These are phyloP conservation scores for Ceratocystis diversiconidia DNA, from an alignment of 2,329 filamentous ascomycete species.

Conservation along the genomic window DNA sequence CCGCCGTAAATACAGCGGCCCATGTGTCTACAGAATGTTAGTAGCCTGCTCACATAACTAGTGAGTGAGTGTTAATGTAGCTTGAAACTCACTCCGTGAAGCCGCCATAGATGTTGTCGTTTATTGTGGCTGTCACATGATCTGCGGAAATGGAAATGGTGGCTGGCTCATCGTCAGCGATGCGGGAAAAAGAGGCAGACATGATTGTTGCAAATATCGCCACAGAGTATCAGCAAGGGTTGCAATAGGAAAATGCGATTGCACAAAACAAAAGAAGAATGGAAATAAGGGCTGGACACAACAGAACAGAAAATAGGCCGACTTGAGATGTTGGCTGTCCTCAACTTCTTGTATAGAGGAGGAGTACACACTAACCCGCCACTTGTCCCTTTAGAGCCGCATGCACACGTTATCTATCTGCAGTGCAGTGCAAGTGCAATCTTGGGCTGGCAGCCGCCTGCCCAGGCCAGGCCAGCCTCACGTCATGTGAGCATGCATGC, in stretches of 20 bases:
- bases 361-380: background rate
- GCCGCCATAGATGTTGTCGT: constrained; percentile 69
- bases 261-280: background rate
- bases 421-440: background rate
- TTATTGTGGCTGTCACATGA: constrained; percentile 56
- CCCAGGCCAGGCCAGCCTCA: background rate
- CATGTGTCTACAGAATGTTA: constrained; percentile 50
- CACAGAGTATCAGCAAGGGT: background rate
- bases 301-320: background rate
- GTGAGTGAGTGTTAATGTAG: background rate
- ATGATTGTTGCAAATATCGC: constrained; percentile 25
- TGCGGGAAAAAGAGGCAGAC: constrained; percentile 55
- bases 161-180: constrained; percentile 44
- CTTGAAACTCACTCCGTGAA: constrained; percentile 56
- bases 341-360: constrained; percentile 3
- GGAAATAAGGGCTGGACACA: background rate
- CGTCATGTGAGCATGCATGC: background rate
- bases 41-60: background rate
- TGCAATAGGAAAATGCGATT: background rate
- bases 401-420: background rate
- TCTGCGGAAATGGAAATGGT: constrained; percentile 50
- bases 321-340: background rate
- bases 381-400: background rate
- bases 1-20: constrained; percentile 78
- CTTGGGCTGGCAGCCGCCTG: background rate